Evolutionary conservation across 768 basidiomycete genomes (phyloP).

Genomic region (Mrakia frigida): DNA sequence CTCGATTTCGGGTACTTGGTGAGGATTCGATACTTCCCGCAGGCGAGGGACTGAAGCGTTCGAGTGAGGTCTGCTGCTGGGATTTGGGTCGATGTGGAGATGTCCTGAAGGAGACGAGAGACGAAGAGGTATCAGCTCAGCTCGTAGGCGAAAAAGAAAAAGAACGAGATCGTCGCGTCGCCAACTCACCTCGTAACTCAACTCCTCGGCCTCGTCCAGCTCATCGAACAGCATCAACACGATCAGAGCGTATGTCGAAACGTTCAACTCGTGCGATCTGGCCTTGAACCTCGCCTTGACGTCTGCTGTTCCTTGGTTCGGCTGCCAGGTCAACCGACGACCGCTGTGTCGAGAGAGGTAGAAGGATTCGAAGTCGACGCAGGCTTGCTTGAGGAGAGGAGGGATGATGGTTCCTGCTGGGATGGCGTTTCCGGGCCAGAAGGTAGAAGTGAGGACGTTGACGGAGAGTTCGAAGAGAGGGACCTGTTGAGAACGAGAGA

Average conservation of each 20-base stretch:
- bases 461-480: conserved; percentile 76
- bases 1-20: conserved; percentile 85
- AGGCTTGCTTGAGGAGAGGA: conserved; percentile 56
- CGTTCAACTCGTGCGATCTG: conserved; percentile 79
- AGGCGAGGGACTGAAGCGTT: conserved; percentile 92
- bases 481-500: conserved; percentile 48
- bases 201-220: conserved; percentile 58
- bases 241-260: conserved; percentile 81
- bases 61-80: conserved; percentile 74
- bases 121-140: neutral
- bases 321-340: conserved; percentile 84
- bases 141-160: too few relatives aligned
- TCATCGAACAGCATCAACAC: conserved; percentile 83
- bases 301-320: conserved; percentile 83
- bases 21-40: conserved; percentile 85
- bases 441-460: conserved; percentile 90
- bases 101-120: conserved; percentile 57
- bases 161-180: neutral
- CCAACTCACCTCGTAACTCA: conserved; percentile 66
- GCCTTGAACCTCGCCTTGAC: conserved; percentile 74
- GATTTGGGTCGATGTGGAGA: conserved; percentile 68
- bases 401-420: conserved; percentile 56
- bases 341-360: conserved; percentile 87
- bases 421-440: conserved; percentile 78
- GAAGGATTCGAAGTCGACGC: conserved; percentile 77